Evolutionary conservation across 768 basidiomycete species (phyloP).

Genomic region (Plicaturopsis crispa): DNA sequence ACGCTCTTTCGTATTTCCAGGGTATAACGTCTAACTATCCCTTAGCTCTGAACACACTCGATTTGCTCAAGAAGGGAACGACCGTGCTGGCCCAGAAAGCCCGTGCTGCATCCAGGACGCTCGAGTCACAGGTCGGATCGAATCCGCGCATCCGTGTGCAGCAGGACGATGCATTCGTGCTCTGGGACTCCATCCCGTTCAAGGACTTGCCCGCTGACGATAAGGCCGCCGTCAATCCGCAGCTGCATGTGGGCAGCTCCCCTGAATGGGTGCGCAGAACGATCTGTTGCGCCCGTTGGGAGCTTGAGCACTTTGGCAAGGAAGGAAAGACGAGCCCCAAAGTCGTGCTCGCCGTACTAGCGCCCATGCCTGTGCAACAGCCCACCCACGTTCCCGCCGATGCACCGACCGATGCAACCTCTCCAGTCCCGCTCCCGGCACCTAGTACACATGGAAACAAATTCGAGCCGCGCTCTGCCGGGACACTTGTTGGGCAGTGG

Average conservation of each 20-base stretch:
- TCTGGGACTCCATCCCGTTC: constrained; percentile 69
- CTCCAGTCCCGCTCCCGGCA: constrained; percentile 62
- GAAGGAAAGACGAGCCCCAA: too few species aligned
- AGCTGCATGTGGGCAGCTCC: constrained; percentile 27
- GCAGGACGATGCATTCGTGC: constrained; percentile 74
- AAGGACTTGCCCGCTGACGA: constrained; percentile 22
- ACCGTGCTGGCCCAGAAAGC: constrained; percentile 74
- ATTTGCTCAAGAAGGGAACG: constrained; percentile 87
- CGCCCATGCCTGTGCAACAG: constrained; percentile 17
- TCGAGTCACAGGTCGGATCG: constrained; percentile 81
- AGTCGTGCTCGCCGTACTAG: constrained; percentile 55
- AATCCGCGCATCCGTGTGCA: constrained; percentile 80
- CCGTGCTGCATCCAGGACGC: constrained; percentile 78
- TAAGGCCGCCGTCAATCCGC: constrained; percentile 16
- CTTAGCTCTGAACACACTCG: constrained; percentile 82
- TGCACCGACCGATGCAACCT: constrained; percentile 16
- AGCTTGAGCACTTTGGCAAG: too few species aligned
- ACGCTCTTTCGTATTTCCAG: neutral
- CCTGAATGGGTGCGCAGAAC: constrained; percentile 85
- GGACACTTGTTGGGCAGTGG: constrained; percentile 60
- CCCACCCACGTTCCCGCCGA: constrained; percentile 22
- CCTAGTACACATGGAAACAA: constrained; percentile 47
- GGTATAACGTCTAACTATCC: neutral
- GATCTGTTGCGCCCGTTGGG: constrained; percentile 79
- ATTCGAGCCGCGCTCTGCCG: constrained; percentile 58